These are phyloP conservation scores for Fusarium ambrosium DNA, from an alignment of 2,329 filamentous ascomycete genomes.

Conservation along the genomic window DNA sequence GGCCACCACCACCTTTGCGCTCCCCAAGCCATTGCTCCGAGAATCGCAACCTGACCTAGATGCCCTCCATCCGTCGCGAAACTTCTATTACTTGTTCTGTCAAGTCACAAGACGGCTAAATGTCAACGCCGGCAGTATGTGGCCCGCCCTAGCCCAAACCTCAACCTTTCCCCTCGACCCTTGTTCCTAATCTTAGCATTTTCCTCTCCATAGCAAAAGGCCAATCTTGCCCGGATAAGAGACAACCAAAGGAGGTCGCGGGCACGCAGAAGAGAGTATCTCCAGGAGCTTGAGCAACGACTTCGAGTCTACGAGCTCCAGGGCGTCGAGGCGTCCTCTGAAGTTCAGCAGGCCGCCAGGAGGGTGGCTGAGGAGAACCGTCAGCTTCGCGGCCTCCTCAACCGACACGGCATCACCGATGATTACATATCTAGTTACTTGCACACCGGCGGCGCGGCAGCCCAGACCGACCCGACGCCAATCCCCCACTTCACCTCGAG, in stretches of 20 bases:
- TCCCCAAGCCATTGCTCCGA: conserved; percentile 21
- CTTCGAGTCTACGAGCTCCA: conserved; percentile 71
- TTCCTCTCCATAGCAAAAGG: conserved; percentile 51
- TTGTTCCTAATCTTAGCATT: conserved; percentile 33
- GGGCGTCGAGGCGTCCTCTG: conserved; percentile 77
- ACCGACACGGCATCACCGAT: conserved; percentile 68
- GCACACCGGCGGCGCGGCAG: conserved; percentile 39
- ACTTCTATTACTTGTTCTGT: conserved; percentile 23
- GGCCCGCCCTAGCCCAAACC: conserved; percentile 20
- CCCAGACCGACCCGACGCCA: conserved; percentile 39
- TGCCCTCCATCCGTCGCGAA: conserved; percentile 35
- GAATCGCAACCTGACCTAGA: conserved; percentile 36
- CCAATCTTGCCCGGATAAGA: conserved; percentile 70
- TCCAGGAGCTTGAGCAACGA: conserved; percentile 76
- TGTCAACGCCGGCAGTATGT: conserved; percentile 52
- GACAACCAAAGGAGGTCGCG: conserved; percentile 85
- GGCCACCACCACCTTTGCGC: conserved; percentile 15
- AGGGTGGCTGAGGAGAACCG: conserved; percentile 78
- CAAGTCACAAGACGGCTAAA: conserved; percentile 46
- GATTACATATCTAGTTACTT: conserved; percentile 64
- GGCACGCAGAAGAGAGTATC: conserved; percentile 79
- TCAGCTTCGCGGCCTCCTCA: conserved; percentile 71
- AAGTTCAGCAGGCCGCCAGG: conserved; percentile 78
- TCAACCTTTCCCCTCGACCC: conserved; percentile 15
- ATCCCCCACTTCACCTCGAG: conserved; percentile 37